phyloP scores from a whole-genome alignment of 2,329 filamentous ascomycete species.

The Bertia moriformis region DNA sequence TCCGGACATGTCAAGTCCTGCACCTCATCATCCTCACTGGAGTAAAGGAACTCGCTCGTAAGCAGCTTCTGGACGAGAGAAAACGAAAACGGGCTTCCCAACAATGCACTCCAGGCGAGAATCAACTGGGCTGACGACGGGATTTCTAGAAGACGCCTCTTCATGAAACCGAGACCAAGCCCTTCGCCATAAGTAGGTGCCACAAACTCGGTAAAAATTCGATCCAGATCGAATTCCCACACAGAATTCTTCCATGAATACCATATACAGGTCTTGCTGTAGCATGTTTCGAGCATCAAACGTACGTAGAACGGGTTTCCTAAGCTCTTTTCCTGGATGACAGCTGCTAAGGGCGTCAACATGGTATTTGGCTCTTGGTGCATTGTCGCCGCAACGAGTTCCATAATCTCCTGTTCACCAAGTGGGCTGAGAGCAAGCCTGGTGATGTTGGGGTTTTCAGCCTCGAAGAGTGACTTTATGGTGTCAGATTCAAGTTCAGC shows the following conservation, averaged over 20 bases:
- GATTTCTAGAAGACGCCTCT: conserved; percentile 39
- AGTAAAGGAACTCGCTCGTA: conserved; percentile 33
- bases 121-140: conserved; percentile 35
- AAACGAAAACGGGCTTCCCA: conserved; percentile 45
- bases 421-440: conserved; percentile 37
- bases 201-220: conserved; percentile 45
- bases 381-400: conserved; percentile 44
- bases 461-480: conserved; percentile 21
- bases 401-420: conserved; percentile 39
- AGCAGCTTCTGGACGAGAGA: conserved; percentile 39
- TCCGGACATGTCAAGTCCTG: conserved; percentile 18
- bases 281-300: conserved; percentile 46
- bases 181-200: conserved; percentile 36
- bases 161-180: conserved; percentile 44
- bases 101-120: conserved; percentile 42
- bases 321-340: conserved; percentile 45
- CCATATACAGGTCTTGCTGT: conserved; percentile 45
- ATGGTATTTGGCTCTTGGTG: conserved; percentile 37
- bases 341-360: conserved; percentile 41
- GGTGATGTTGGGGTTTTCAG: conserved; percentile 24
- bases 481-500: conserved; percentile 18
- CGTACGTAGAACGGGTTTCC: conserved; percentile 48
- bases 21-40: conserved; percentile 12
- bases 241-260: conserved; percentile 46
- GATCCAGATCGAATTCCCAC: conserved; percentile 49